Evolutionary conservation across 2,329 filamentous ascomycete species (phyloP), one percentile per base, ranked within the genome.

Genomic region (Lecanosticta acicola): DNA sequence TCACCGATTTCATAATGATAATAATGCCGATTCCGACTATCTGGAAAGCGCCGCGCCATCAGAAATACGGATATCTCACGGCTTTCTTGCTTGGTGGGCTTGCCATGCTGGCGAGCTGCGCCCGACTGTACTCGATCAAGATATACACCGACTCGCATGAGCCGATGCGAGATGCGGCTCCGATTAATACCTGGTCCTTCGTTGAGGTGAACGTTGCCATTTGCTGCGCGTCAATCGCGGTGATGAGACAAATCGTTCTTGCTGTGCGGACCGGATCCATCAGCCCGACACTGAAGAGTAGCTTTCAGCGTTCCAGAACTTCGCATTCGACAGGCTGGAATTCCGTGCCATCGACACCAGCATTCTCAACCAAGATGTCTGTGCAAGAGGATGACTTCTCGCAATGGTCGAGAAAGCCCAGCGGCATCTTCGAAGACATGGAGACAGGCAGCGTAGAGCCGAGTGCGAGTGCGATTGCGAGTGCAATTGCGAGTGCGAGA

Each of bases 1-100:
- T 59, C 19, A 68, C 62, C 17, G 67, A 70, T 41, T 16, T 65
- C 5, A 56, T 68, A 11, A 58, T 70, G 11, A 66, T 69, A 45
- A 52, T 59, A 18, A 62, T 69, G 53, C 68, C 68, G 0, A 58
- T 70, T 7, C 51, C 66, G 2, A 67, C 68, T 39, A 64, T 68
- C 3, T 62, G 64, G 59, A 57, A 62, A 7, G 53, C 69, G 4
- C 59, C 65, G 26, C 50, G 67, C 2, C 54, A 59, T 7, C 50
- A 68, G 39, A 58, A 61, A 41, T 52, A 66, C 9, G 67, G 63
- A 4, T 55, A 70, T 24, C 64, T 58, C 10, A 43, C 45, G n/a
- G 55, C 55, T 1, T 58, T 59, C 34, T 29, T 53, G n/a, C 43
- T 55, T 3, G 58, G 54, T 19, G 54, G 49, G 3, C 34, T 62